Evolutionary conservation across 148 eudicot genomes (phyloP).

Genomic region (Polygonum maritimum): DNA sequence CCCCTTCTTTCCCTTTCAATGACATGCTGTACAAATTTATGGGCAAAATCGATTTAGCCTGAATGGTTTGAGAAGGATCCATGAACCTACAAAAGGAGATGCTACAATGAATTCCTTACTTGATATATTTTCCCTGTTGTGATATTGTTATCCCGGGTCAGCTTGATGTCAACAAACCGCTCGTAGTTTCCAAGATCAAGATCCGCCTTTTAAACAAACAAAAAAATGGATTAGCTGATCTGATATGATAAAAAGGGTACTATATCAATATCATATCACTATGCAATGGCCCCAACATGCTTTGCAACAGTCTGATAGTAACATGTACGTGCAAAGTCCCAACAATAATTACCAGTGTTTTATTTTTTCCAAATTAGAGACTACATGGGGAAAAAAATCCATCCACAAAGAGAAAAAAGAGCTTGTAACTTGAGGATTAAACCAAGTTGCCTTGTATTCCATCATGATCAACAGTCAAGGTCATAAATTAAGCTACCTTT

Average conservation of each 20-base stretch:
- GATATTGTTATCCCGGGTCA: slow-evolving; percentile 86
- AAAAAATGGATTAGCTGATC: not conserved
- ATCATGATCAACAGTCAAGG: not conserved
- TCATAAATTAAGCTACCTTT: not conserved
- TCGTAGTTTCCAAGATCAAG: slow-evolving; percentile 97
- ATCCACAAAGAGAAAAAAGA: not conserved
- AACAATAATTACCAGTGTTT: not conserved
- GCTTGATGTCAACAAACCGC: slow-evolving; percentile 73
- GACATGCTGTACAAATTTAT: slow-evolving; percentile 40
- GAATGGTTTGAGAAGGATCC: not conserved
- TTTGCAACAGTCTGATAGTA: not conserved
- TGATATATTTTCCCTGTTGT: slow-evolving; percentile 97
- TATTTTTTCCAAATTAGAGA: not conserved
- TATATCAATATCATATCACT: not conserved
- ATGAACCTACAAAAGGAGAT: not conserved
- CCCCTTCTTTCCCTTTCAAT: slow-evolving; percentile 90
- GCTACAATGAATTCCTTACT: slow-evolving; percentile 28
- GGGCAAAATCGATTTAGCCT: not conserved
- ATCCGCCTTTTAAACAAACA: slow-evolving; percentile 54
- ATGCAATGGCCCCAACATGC: not conserved
- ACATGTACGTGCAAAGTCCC: not conserved
- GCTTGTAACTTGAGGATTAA: not conserved
- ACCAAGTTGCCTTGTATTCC: not conserved
- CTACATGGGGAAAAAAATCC: not conserved
- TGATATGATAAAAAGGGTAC: not conserved